These are phyloP conservation scores for Aureobasidium namibiae DNA, from an alignment of 2,329 filamentous ascomycete genomes.

Conservation along the genomic window DNA sequence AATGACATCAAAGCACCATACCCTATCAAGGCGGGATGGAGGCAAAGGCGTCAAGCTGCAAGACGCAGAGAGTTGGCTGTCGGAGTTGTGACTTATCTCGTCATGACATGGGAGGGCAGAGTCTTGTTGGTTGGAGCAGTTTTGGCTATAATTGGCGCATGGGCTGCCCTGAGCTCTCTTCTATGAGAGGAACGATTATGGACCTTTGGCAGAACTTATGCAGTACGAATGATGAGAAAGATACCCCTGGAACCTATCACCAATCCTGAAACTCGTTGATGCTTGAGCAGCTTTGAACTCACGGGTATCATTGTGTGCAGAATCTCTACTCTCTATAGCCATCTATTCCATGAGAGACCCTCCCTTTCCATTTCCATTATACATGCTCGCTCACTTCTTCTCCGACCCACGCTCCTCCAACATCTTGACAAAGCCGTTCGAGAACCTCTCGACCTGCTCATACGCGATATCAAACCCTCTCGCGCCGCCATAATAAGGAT, in stretches of 20 bases:
- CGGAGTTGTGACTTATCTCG: constrained; percentile 50
- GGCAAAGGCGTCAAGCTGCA: constrained; percentile 43
- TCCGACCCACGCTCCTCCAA: constrained; percentile 32
- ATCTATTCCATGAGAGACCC: background rate
- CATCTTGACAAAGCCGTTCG: constrained; percentile 63
- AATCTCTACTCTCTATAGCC: background rate
- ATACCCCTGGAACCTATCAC: background rate
- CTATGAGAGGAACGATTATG: background rate
- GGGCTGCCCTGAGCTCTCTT: constrained; percentile 19
- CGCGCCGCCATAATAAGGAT: constrained; percentile 86
- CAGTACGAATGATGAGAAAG: background rate
- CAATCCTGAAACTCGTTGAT: background rate
- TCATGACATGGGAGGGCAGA: constrained; percentile 39
- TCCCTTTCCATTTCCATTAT: background rate
- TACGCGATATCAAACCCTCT: constrained; percentile 81
- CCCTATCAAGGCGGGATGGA: constrained; percentile 50
- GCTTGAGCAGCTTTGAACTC: background rate
- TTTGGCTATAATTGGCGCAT: constrained; percentile 24
- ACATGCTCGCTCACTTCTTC: background rate
- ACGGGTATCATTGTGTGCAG: background rate
- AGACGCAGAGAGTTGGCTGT: constrained; percentile 52
- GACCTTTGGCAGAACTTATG: background rate
- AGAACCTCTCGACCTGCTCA: constrained; percentile 71
- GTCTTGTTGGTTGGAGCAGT: constrained; percentile 27
- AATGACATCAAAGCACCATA: constrained; percentile 37